These are phyloP conservation scores for Eucalyptus cladocalyx DNA, from an alignment of 345 rosid genomes.

Conservation along the genomic window DNA sequence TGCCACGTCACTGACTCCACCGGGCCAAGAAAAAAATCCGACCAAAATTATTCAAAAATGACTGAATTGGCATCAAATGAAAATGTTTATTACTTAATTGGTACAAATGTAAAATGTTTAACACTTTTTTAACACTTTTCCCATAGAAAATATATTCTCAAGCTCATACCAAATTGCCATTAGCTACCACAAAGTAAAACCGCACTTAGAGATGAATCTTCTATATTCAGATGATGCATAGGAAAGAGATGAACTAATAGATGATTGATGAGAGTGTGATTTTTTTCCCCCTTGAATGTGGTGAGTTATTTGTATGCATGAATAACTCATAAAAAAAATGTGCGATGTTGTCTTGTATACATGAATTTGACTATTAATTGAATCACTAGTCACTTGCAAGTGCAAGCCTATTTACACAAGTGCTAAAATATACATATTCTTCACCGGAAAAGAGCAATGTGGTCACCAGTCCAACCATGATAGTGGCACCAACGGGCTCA, in stretches of 20 bases:
- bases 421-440: neutral
- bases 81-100: too few relatives aligned
- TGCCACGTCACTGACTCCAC: too few relatives aligned
- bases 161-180: neutral
- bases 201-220: neutral
- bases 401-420: neutral
- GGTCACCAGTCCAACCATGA: neutral
- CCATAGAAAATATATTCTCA: neutral
- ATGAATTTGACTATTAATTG: neutral
- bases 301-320: neutral
- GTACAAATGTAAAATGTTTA: too few relatives aligned
- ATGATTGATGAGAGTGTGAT: neutral
- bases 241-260: neutral
- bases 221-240: neutral
- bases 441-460: neutral
- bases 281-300: neutral
- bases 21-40: fast-evolving
- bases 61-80: too few relatives aligned
- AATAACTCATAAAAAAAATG: neutral
- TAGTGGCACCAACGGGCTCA: neutral
- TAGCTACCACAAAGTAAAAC: neutral
- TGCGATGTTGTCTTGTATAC: neutral
- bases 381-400: neutral
- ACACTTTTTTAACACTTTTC: too few relatives aligned
- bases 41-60: too few relatives aligned